These are phyloP conservation scores for Dacryopinax spathularia DNA, from an alignment of 768 basidiomycete species.

Conservation along the genomic window DNA sequence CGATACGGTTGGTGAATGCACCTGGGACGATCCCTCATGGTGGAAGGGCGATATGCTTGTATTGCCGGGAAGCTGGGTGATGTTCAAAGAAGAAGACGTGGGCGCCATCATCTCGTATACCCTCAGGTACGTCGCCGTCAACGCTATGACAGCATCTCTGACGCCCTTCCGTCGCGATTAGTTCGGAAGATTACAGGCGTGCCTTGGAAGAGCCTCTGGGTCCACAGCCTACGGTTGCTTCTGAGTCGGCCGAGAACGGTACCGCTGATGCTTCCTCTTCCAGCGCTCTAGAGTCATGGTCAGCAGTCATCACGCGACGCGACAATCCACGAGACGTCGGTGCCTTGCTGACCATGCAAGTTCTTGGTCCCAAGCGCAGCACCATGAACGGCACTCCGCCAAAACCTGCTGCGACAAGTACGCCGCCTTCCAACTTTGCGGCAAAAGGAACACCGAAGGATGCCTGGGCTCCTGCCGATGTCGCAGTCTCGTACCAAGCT, in stretches of 20 bases:
- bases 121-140: slow-evolving; percentile 47
- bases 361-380: slow-evolving; percentile 39
- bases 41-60: slow-evolving; percentile 47
- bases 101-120: slow-evolving; percentile 69
- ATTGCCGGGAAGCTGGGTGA: slow-evolving; percentile 49
- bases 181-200: neutral
- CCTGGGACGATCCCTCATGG: slow-evolving; percentile 45
- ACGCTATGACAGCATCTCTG: no score
- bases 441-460: neutral
- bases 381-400: neutral
- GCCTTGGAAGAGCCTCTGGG: slow-evolving; percentile 4
- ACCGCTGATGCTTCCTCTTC: slow-evolving; percentile 26
- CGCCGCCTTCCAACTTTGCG: neutral
- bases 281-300: slow-evolving; percentile 48
- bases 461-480: neutral
- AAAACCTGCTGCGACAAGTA: neutral
- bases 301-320: slow-evolving; percentile 46
- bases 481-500: neutral
- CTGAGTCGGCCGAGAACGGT: slow-evolving; percentile 48
- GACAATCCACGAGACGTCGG: slow-evolving; percentile 49
- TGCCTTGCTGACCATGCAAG: slow-evolving; percentile 43
- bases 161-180: neutral
- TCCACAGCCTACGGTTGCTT: slow-evolving; percentile 21
- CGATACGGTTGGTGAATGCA: slow-evolving; percentile 13
- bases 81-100: slow-evolving; percentile 59